Evolutionary conservation across 2,329 filamentous ascomycete genomes (phyloP).

Genomic region (Fusarium udum): DNA sequence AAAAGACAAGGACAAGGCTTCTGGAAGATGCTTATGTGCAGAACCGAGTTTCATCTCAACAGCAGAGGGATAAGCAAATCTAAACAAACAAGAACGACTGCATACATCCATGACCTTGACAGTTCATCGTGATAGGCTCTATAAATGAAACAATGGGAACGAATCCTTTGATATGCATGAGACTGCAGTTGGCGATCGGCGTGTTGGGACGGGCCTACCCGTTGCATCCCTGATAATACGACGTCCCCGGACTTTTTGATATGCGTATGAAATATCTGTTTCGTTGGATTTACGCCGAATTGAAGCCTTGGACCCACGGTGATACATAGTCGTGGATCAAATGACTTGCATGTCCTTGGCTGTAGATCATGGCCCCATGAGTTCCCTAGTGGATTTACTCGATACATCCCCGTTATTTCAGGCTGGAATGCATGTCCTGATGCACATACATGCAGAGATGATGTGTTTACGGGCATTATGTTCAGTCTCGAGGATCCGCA

Average conservation of each 20-base stretch:
- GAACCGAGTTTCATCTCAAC: conserved; percentile 15
- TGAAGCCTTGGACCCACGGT: conserved; percentile 11
- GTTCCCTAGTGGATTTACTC: not conserved
- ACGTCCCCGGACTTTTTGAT: not conserved
- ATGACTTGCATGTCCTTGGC: conserved; percentile 4
- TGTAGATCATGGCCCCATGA: conserved; percentile 23
- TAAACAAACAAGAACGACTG: not conserved
- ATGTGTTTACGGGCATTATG: not conserved
- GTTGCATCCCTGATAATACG: conserved; percentile 8
- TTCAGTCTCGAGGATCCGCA: not conserved
- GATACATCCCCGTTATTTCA: conserved; percentile 1
- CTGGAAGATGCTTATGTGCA: conserved; percentile 9
- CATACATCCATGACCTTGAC: conserved; percentile 28
- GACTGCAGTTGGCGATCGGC: conserved; percentile 5
- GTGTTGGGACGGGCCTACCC: conserved; percentile 28
- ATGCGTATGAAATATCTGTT: not conserved
- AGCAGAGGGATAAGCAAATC: conserved; percentile 12
- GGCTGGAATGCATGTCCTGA: conserved; percentile 4
- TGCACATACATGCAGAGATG: conserved; percentile 2
- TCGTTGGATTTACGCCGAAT: conserved; percentile 2
- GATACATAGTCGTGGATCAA: not conserved
- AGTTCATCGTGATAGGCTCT: conserved; percentile 19
- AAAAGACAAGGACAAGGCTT: conserved; percentile 23
- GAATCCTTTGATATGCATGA: conserved; percentile 21
- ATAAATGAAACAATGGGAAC: conserved; percentile 8